Evolutionary conservation across 345 rosid species (phyloP).

Genomic region (Populus davidiana): DNA sequence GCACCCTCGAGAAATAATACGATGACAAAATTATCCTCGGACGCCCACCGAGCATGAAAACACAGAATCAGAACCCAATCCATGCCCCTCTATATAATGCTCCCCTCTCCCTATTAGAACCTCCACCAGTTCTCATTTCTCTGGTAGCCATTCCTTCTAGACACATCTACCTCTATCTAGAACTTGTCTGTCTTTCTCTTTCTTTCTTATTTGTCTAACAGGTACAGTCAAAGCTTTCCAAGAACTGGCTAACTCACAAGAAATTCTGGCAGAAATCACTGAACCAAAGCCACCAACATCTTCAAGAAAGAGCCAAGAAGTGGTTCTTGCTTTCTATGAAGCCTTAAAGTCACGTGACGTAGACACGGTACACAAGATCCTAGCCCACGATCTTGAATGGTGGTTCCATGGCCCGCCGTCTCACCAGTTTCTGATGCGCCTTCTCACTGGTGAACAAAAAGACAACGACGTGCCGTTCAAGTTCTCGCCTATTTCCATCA

Average conservation of each 20-base stretch:
- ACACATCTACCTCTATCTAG: background rate
- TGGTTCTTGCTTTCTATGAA: constrained; percentile 85
- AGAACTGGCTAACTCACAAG: constrained; percentile 74
- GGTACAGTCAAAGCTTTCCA: constrained; percentile 7
- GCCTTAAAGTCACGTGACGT: constrained; percentile 83
- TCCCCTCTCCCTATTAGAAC: accelerated
- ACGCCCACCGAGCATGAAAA: background rate
- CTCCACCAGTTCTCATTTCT: background rate
- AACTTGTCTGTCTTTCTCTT: background rate
- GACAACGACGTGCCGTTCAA: constrained; percentile 28
- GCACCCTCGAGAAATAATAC: background rate
- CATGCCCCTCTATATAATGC: constrained; percentile 18
- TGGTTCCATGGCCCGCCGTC: constrained; percentile 99
- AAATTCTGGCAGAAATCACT: constrained; percentile 52
- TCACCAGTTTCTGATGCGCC: constrained; percentile 97
- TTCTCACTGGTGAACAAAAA: constrained; percentile 58
- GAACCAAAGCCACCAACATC: constrained; percentile 12
- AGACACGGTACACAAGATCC: constrained; percentile 59
- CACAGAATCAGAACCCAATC: background rate
- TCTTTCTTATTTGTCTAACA: background rate
- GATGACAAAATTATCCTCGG: background rate
- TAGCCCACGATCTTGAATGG: constrained; percentile 90
- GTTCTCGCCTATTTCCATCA: constrained; percentile 45
- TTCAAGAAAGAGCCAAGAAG: constrained; percentile 49
- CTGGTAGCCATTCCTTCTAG: background rate